A percentile compares a stretch with the other conserved stretches of the same genome.
These are phyloP conservation scores for Musa schizocarpa DNA, from an alignment of 176 grass and related monocot species.

Conservation along the genomic window DNA sequence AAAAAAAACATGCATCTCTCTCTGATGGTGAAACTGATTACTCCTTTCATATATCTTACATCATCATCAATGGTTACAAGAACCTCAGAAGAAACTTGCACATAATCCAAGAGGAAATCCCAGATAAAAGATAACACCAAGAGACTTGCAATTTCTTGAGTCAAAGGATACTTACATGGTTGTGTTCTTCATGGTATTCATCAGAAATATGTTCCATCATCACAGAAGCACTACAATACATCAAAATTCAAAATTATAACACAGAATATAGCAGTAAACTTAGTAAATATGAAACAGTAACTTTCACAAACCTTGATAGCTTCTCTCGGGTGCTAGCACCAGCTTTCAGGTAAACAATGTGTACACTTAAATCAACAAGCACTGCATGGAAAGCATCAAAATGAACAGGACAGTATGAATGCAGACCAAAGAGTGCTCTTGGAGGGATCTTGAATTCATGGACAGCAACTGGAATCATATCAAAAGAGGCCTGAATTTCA, in stretches of 20 bases:
- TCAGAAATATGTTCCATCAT: slow-evolving; percentile 2
- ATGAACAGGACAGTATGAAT: slow-evolving; percentile 88
- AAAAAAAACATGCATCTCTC: background rate
- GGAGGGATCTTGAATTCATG: slow-evolving; percentile 93
- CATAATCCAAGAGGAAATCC: background rate
- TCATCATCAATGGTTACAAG: background rate
- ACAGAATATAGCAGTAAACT: background rate
- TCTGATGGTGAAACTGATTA: background rate
- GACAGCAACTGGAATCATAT: slow-evolving; percentile 36
- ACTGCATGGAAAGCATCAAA: slow-evolving; percentile 83
- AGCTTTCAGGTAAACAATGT: slow-evolving; percentile 73
- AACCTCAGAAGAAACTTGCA: background rate
- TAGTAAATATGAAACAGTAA: background rate
- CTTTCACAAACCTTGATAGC: slow-evolving; percentile 76
- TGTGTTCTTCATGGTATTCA: background rate
- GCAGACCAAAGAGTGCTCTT: slow-evolving; percentile 73
- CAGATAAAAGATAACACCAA: background rate
- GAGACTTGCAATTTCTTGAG: no score
- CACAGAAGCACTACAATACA: slow-evolving; percentile 4
- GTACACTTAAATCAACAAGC: slow-evolving; percentile 74
- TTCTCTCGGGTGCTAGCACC: slow-evolving; percentile 48
- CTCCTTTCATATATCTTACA: background rate
- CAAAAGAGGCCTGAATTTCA: slow-evolving; percentile 48
- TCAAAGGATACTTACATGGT: slow-evolving; percentile 10
- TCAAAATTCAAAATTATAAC: slow-evolving; percentile 1